Evolutionary conservation across 1,284 basidiomycete genomes (phyloP).

Genomic region (Malassezia yamatoensis): DNA sequence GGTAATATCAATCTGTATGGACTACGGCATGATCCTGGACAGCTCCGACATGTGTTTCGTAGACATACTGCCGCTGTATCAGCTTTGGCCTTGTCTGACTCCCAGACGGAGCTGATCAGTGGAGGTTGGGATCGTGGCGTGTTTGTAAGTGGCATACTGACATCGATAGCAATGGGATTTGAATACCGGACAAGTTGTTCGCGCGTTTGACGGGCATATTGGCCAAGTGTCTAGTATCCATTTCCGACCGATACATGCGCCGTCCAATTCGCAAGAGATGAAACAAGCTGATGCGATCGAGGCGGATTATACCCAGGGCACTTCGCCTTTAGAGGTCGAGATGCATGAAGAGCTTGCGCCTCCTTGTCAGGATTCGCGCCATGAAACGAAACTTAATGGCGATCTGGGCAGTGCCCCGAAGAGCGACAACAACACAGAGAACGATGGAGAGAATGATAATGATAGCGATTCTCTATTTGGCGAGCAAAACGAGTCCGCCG

Average conservation of each 20-base stretch:
- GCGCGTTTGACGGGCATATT: constrained; percentile 70
- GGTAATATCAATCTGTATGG: constrained; percentile 65
- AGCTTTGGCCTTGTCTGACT: constrained; percentile 65
- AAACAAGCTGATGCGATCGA: not conserved
- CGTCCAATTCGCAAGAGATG: not conserved
- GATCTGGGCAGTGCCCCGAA: constrained; percentile 9
- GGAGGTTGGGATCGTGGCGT: constrained; percentile 91
- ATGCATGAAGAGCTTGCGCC: constrained; percentile 32
- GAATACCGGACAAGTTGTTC: constrained; percentile 71
- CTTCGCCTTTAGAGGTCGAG: constrained; percentile 24
- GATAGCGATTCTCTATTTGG: constrained; percentile 31
- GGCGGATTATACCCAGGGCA: not conserved
- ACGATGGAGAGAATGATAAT: constrained; percentile 22
- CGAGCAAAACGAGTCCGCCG: constrained; percentile 13
- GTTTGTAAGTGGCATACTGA: constrained; percentile 56
- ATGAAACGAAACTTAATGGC: not conserved
- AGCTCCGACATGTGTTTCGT: constrained; percentile 61
- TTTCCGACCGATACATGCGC: constrained; percentile 57
- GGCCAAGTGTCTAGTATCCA: constrained; percentile 75
- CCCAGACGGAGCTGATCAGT: constrained; percentile 75
- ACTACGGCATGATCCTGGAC: constrained; percentile 80
- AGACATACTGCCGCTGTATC: constrained; percentile 69
- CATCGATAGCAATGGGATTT: constrained; percentile 82
- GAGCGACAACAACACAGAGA: constrained; percentile 31
- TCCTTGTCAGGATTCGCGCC: constrained; percentile 17